Conservation (phyloP, 176 grass and related monocot genomes). For the Canna indica region DNA sequence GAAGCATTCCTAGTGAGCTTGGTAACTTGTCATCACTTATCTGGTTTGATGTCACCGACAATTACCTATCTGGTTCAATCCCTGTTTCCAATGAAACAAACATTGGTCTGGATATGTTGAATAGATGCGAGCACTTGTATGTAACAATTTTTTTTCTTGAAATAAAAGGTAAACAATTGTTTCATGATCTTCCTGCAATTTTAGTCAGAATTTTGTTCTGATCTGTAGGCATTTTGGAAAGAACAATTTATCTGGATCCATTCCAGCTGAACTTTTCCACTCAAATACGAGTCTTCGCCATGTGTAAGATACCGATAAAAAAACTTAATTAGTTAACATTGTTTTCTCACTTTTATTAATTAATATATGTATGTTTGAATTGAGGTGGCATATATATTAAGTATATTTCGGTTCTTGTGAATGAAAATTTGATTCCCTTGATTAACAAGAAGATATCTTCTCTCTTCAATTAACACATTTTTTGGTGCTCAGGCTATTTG, state of each 20-base stretch:
- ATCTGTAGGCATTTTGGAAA: constrained; percentile 17
- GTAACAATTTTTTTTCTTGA: not conserved
- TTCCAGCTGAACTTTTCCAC: constrained; percentile 14
- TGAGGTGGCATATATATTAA: no score
- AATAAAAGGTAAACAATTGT: not conserved
- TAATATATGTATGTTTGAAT: not conserved
- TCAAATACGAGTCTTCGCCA: not conserved
- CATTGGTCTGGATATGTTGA: constrained; percentile 6
- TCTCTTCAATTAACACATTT: not conserved
- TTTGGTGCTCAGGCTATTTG: constrained; percentile 7
- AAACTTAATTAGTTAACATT: no score
- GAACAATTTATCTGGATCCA: constrained; percentile 14
- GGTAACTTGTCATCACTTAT: not conserved
- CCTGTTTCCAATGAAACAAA: constrained; percentile 2
- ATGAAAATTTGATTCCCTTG: no score
- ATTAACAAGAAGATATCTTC: not conserved
- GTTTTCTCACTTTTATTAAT: not conserved
- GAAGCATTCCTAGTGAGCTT: constrained; percentile 1
- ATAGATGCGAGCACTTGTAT: not conserved
- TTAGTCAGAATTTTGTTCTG: not conserved
- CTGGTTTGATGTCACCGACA: constrained; percentile 10
- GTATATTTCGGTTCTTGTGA: no score
- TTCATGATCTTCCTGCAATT: not conserved
- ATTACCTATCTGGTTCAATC: constrained; percentile 5
- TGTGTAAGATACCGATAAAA: constrained; percentile 6